Base-by-base conservation (phyloP, 169 alveolate genomes). In the Perkinsus olseni region DNA sequence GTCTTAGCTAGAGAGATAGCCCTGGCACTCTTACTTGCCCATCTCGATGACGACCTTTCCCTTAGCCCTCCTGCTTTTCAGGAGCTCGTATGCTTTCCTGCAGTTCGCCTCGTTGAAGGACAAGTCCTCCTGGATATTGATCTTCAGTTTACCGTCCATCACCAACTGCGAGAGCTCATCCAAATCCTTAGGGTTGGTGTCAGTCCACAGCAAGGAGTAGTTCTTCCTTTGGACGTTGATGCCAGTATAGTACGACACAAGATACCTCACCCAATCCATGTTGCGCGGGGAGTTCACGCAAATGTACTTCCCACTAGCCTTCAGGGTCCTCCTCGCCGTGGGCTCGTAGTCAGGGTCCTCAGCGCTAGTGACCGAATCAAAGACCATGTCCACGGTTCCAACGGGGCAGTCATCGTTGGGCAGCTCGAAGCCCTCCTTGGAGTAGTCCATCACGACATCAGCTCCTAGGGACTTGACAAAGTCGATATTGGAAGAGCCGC, bases 381-480 rank as follows among this genome's bases (percentile, higher is more conserved):
- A 45, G 24, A 45, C 62, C 62, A 45, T 45, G 62, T 45, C 62
- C 62, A 45, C 62, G 62, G 62, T 45, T 6, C 62, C 62, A 17
- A 45, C 62, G 6, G 62, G 62, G 62, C 62, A 45, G 62, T 45
- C 62, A 17, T 45, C 62, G 17, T 45, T 45, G 17, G 62, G 62
- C 24, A 45, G 62, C 62, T 45, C 62, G 62, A 45, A 45, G 62
- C 62, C 92, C 92, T 95, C 96, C 31, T n/a, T 45, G 90, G 36
- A 39, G 62, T 74, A 91, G 38, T 13, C 31, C n/a, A 90, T 34
- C 6, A 90, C 92, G 48, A 31, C 34, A 31, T 90, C 92, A 21
- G 92, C 45, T 4, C 38, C 38, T 8, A 90, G 38, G 45, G n/a
- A 36, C 45, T 31, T 90, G 17, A 90, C 92, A 39, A 34, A 90